Evolutionary conservation across 225 moss, liverwort and hornwort genomes (phyloP), one percentile per base, ranked within the genome.

Genomic region (Sphagnum contortum): DNA sequence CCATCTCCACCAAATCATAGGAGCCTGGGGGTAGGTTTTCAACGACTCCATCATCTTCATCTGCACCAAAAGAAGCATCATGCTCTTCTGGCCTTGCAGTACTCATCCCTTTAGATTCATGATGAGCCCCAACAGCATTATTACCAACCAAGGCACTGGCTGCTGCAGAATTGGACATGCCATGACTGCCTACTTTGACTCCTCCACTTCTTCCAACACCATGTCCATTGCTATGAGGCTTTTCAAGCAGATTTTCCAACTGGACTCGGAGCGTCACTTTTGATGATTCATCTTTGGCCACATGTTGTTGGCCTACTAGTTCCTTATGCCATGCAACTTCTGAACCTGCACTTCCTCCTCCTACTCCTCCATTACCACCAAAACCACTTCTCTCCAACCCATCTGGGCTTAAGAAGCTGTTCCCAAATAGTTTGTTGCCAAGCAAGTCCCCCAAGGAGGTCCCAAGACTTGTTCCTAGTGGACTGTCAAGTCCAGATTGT

Each of bases 1-100:
- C 90, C 68, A 98, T 79, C 81, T 98, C 96, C 14, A 98, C 86
- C 0, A 98, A 81, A n/a, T 98, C 96, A 49, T 83, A 92, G 4
- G 88, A 85, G 6, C 90, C 90, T 4, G 88, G 92, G 50, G 82
- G 61, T 6, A 91, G 71, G 9, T 82, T 79, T 5, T 68, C 52
- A 49, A 62, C 77, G 71, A 79, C 62, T 48, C 66, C 78, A 12
- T 73, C 78, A 59, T 75, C 46, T 10, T 78, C 83, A 62, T 66
- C 65, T 13, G 80, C 61, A 9, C 74, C 64, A 54, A 71, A 73
- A 49, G 53, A 29, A 29, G 29, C 29, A 29, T 29, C 29, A 29
- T 29, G 29, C 29, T 29, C 29, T 29, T 29, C 29, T 29, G 29
- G 29, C 29, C 29, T 29, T 29, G 29, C 29, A 29, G 29, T 29